Conservation (phyloP, 148 eudicot species). For the Camellia japonica region DNA sequence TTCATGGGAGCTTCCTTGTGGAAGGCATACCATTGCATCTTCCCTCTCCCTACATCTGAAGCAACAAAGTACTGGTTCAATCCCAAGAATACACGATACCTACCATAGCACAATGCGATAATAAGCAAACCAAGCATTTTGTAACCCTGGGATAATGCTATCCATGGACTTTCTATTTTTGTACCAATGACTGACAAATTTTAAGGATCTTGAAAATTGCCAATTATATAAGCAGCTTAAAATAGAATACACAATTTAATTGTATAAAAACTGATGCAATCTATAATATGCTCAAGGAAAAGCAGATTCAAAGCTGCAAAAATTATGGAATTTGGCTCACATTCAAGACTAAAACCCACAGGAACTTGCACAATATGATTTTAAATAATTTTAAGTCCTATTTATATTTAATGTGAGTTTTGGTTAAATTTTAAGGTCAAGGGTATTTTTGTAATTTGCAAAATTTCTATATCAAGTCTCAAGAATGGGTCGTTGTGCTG, state of each 20-base stretch:
- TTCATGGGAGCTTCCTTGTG: constrained; percentile 19
- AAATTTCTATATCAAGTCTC: no score
- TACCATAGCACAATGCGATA: constrained; percentile 8
- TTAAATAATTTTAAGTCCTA: no score
- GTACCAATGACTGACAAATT: neutral
- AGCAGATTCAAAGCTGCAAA: no score
- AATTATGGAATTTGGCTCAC: no score
- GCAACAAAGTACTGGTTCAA: constrained; percentile 34
- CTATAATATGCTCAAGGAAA: no score
- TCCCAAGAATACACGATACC: constrained; percentile 32
- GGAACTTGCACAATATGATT: no score
- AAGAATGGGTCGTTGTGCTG: no score
- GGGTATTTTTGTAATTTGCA: no score
- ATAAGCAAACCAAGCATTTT: constrained; percentile 13
- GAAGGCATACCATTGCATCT: constrained; percentile 41
- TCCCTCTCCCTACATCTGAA: constrained; percentile 29
- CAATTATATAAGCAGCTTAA: neutral
- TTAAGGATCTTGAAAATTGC: neutral
- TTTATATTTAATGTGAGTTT: no score
- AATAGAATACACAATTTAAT: neutral
- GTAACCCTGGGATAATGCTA: neutral
- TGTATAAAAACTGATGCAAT: neutral
- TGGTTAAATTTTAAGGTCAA: no score
- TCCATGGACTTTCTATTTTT: neutral
- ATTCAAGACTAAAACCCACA: no score